These are phyloP conservation scores for Neurospora sp. DNA, from an alignment of 495 filamentous ascomycete species.

Conservation along the genomic window DNA sequence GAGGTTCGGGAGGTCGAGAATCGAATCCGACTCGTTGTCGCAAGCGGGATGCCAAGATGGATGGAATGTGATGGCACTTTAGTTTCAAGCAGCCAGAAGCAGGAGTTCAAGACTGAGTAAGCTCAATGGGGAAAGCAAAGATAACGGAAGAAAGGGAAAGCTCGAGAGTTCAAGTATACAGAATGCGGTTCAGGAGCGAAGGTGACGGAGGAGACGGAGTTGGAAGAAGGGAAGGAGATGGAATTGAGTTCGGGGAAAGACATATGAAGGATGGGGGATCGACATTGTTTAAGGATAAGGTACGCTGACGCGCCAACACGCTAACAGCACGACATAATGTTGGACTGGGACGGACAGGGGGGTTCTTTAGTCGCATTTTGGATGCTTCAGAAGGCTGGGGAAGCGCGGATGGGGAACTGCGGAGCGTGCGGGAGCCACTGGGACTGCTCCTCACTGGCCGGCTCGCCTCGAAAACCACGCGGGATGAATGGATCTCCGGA, in stretches of 20 bases:
- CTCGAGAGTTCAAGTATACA: background rate
- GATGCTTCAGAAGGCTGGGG: background rate
- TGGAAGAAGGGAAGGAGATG: background rate
- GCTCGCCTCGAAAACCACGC: background rate
- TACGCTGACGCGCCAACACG: background rate
- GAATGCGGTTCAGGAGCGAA: background rate
- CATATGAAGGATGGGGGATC: background rate
- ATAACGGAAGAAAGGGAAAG: background rate
- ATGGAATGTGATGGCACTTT: background rate
- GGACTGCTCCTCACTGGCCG: background rate
- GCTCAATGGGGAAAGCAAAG: background rate
- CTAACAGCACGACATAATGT: background rate
- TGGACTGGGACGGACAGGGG: background rate
- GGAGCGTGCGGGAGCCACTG: background rate
- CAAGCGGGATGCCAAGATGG: background rate
- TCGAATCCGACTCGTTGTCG: background rate
- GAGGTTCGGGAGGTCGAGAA: background rate
- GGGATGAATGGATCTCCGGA: constrained; percentile 4
- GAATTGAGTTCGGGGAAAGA: background rate
- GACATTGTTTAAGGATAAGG: background rate
- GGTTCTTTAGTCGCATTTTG: background rate
- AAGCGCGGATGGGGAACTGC: background rate
- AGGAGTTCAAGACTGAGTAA: background rate
- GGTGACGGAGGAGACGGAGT: background rate
- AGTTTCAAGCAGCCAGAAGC: background rate